Evolutionary conservation across 2,329 filamentous ascomycete genomes (phyloP).

Genomic region (Trichophyton verrucosum): DNA sequence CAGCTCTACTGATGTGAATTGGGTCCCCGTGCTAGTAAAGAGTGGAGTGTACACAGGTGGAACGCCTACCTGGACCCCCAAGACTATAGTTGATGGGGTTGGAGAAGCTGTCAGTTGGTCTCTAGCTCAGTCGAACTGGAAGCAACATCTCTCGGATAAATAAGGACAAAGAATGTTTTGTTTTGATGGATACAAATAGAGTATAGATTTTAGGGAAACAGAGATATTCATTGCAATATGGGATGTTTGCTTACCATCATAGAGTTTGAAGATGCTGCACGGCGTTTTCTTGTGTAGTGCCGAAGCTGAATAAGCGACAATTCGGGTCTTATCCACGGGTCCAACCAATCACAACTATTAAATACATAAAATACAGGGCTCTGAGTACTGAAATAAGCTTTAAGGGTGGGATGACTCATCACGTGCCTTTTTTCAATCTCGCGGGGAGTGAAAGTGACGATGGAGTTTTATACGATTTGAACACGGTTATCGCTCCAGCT

Average conservation of each 20-base stretch:
- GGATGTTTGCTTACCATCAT: background rate
- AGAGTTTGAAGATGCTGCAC: too few relatives aligned
- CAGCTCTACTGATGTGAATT: conserved; percentile 55
- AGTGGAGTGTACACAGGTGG: conserved; percentile 61
- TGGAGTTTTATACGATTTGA: background rate
- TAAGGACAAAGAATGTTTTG: background rate
- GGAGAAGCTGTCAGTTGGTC: conserved; percentile 66
- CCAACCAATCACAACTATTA: background rate
- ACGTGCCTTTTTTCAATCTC: background rate
- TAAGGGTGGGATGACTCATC: conserved; percentile 8
- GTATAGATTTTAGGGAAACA: background rate
- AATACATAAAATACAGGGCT: background rate
- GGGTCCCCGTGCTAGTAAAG: conserved; percentile 64
- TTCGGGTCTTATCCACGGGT: background rate
- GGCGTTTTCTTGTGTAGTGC: too few relatives aligned
- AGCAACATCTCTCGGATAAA: background rate
- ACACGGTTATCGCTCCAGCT: background rate
- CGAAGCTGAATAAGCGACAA: background rate
- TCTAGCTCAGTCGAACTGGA: conserved; percentile 42
- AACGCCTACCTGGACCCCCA: conserved; percentile 50
- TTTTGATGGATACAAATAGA: background rate
- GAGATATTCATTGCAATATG: background rate
- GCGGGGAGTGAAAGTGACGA: background rate
- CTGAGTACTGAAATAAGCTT: conserved; percentile 4
- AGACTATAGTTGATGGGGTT: conserved; percentile 60